Base-by-base conservation (phyloP, 768 basidiomycete species). In the Trametopsis cervina region DNA sequence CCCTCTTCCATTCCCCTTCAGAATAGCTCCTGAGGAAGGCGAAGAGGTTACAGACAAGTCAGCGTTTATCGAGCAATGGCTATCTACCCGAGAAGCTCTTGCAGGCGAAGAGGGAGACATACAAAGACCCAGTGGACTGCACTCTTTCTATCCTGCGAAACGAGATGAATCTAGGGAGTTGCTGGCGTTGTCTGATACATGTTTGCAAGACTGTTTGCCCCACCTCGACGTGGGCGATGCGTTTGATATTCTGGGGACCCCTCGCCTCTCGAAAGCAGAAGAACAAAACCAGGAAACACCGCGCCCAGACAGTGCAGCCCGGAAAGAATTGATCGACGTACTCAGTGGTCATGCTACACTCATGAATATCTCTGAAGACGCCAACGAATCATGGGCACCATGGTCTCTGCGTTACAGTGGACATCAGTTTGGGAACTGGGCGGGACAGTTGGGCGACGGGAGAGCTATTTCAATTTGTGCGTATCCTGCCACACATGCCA, bases 391-490 rank as follows among this genome's bases (percentile, higher is more conserved):
- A 15, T 65, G 67, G 49, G 71, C 69, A 3, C 72, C 95, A 0
- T 97, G 91, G 89, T 83, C 88, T 4, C 73, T 92, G 24, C 74
- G 92, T 13, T 98, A 97, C 62, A 90, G 87, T 53, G 94, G 93
- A 0, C 89, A 91, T 60, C 89, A 92, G 57, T 93, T 92, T 58
- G 90, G 91, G 0, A 67, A 60, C 2, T 97, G 86, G 83, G 94
- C 96, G 0, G 92, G 93, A 21, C 96, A 97, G 61, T 74, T 99
- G 3, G 96, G 96, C 11, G 95, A 98, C 58, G 96, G 96, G 0
- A 76, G 96, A 15, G 95, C 96, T 1, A 89, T 91, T n/a, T 89
- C 88, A 7, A 78, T 99, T 43, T 66, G 81, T 80, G 56, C 4
- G 26, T 54, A 9, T 26, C 18, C 36, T 4, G 12, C n/a, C n/a